These are phyloP conservation scores for Brettanomyces custersianus DNA, from an alignment of 805 yeast species.

Conservation along the genomic window DNA sequence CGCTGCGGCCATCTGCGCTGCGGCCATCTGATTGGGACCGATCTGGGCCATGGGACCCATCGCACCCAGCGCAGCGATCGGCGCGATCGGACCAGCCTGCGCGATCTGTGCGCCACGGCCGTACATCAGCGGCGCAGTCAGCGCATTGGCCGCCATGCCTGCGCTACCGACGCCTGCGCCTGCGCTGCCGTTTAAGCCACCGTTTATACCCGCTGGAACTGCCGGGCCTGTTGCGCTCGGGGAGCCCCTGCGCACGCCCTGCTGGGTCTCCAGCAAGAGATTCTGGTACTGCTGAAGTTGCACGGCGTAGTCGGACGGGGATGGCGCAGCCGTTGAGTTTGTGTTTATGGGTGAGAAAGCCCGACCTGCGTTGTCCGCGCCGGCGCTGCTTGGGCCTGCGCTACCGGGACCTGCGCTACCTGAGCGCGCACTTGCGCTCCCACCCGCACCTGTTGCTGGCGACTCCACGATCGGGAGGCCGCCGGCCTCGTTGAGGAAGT, in stretches of 20 bases:
- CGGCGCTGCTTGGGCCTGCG: neutral
- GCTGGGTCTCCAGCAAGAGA: slow-evolving; percentile 22
- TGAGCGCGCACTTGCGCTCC: neutral
- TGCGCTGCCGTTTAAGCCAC: no score
- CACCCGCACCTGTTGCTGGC: neutral
- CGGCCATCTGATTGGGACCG: slow-evolving; percentile 3
- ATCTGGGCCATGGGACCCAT: neutral
- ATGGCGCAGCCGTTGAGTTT: slow-evolving; percentile 14
- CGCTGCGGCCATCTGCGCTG: slow-evolving; percentile 1
- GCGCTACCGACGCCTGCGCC: no score
- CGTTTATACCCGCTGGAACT: neutral
- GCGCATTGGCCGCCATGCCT: no score
- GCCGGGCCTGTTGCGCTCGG: neutral
- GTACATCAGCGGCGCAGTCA: neutral
- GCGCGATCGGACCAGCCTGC: neutral
- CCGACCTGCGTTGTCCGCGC: no score
- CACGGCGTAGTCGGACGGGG: slow-evolving; percentile 24
- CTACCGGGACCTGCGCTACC: neutral
- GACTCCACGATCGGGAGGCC: slow-evolving; percentile 5
- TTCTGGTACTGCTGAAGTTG: slow-evolving; percentile 27
- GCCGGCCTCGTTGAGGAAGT: slow-evolving; percentile 13
- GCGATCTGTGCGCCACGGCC: neutral
- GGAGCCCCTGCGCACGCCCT: neutral
- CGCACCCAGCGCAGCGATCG: neutral
- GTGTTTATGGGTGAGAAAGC: slow-evolving; percentile 12